Evolutionary conservation across 108 stramenopile genomes (phyloP).

Genomic region (Cyclotella distinguenda): DNA sequence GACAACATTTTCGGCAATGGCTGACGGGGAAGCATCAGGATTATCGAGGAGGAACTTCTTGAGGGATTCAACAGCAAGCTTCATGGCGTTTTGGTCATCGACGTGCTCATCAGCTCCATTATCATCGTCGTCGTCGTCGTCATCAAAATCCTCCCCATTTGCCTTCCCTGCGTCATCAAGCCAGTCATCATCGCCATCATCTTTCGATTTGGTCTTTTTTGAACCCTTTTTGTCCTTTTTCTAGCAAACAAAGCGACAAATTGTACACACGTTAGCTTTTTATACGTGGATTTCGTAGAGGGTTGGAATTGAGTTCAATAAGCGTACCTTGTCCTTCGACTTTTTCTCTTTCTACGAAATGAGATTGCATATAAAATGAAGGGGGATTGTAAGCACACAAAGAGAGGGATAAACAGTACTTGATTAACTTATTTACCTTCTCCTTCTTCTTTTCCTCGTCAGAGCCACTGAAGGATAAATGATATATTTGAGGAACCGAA

Average conservation of each 20-base stretch:
- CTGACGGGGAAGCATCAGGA: conserved; percentile 62
- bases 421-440: conserved; percentile 7
- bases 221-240: conserved; percentile 72
- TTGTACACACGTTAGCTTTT: no score
- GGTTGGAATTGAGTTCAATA: no score
- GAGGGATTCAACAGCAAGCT: conserved; percentile 80
- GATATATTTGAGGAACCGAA: neutral
- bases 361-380: no score
- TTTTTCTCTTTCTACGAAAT: conserved; percentile 65
- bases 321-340: conserved; percentile 49
- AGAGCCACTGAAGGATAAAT: conserved; percentile 14
- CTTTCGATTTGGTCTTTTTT: conserved; percentile 56
- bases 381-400: no score
- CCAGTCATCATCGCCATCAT: conserved; percentile 67
- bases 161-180: no score
- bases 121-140: conserved; percentile 54
- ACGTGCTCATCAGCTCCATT: conserved; percentile 55
- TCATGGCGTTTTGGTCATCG: conserved; percentile 76
- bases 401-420: neutral
- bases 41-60: conserved; percentile 72
- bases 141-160: conserved; percentile 64
- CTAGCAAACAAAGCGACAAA: conserved; percentile 1
- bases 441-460: conserved; percentile 79
- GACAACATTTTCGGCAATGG: conserved; percentile 72
- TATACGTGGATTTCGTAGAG: no score